phyloP scores from a whole-genome alignment of 169 alveolate species.

The Plasmodium fragile region DNA sequence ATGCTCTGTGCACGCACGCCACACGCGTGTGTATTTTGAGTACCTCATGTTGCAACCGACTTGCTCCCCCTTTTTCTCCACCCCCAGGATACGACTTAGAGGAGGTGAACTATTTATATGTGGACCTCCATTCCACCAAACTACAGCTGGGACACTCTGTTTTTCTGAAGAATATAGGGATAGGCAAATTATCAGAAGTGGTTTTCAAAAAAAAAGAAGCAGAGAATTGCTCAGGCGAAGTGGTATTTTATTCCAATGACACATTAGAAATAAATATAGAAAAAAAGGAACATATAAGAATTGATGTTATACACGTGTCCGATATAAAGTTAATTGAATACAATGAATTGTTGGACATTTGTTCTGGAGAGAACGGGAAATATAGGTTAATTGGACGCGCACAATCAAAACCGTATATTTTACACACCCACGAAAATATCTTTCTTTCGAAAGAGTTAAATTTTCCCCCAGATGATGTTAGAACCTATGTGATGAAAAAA shows the following conservation, averaged over 20 bases:
- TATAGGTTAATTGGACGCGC: constrained; percentile 52
- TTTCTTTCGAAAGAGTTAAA: constrained; percentile 13
- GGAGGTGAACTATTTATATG: constrained; percentile 33
- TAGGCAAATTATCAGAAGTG: constrained; percentile 3
- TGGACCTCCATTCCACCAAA: constrained; percentile 27
- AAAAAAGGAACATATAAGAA: neutral
- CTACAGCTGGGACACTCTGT: constrained; percentile 16
- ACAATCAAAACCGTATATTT: constrained; percentile 36
- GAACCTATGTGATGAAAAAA: constrained; percentile 17
- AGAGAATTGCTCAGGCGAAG: constrained; percentile 49
- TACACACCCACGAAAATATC: constrained; percentile 20
- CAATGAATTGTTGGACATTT: constrained; percentile 31
- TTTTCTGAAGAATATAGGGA: constrained; percentile 14
- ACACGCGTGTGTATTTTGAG: neutral
- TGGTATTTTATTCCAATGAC: constrained; percentile 31
- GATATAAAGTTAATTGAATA: constrained; percentile 31
- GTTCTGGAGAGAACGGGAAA: constrained; percentile 14
- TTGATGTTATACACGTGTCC: constrained; percentile 16
- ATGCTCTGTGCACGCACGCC: neutral
- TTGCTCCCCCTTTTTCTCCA: neutral
- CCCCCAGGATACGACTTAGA: constrained; percentile 34
- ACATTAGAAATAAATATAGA: neutral
- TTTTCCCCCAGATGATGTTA: constrained; percentile 49
- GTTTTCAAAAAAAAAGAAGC: constrained; percentile 36
- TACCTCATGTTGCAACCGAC: neutral